Conservation (phyloP, 441 rosid genomes). For the Populus hybrid region DNA sequence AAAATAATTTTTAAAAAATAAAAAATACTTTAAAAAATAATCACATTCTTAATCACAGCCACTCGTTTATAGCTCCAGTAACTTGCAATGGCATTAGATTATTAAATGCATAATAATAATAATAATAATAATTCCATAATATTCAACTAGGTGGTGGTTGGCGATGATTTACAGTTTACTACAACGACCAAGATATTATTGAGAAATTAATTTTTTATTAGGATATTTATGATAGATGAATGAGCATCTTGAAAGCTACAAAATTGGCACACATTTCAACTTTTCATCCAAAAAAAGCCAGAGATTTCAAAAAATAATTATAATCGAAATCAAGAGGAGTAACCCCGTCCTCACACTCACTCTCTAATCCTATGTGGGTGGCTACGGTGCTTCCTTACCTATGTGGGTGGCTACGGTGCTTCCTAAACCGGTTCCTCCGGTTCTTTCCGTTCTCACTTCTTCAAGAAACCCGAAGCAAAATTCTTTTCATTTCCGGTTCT, state of each 20-base stretch:
- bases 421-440: conserved; percentile 30
- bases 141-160: not conserved
- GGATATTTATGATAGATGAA: not conserved
- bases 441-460: conserved; percentile 14
- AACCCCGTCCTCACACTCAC: not conserved
- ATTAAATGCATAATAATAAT: not conserved
- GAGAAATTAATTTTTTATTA: not conserved
- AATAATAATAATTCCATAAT: not conserved
- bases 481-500: conserved; percentile 15
- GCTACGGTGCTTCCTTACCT: conserved; percentile 25
- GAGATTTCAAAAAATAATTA: no score
- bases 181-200: not conserved
- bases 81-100: no score
- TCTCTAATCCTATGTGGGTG: conserved; percentile 24
- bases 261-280: not conserved
- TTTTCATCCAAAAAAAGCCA: not conserved
- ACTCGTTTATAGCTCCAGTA: no score
- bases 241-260: not conserved
- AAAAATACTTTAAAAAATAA: no score
- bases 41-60: no score
- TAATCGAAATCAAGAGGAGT: not conserved
- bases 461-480: conserved; percentile 12
- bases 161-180: not conserved
- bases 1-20: no score
- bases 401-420: conserved; percentile 31